Conservation (phyloP, 345 rosid genomes). For the Ricinus communis region DNA sequence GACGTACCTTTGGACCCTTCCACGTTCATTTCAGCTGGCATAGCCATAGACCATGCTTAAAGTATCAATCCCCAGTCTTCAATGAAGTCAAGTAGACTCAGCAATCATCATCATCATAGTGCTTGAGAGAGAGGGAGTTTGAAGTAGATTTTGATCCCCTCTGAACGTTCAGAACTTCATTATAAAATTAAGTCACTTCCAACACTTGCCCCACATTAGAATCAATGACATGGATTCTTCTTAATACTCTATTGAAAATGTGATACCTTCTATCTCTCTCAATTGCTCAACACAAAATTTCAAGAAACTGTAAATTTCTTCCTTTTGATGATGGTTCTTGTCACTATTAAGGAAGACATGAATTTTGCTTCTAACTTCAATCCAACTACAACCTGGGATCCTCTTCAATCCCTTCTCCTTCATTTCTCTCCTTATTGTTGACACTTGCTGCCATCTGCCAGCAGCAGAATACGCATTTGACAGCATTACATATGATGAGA, state of each 20-base stretch:
- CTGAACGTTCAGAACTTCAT: neutral
- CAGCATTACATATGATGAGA: constrained; percentile 77
- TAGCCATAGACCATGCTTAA: neutral
- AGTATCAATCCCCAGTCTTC: neutral
- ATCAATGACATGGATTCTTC: neutral
- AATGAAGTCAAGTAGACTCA: neutral
- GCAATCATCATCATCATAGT: neutral
- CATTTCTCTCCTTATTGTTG: constrained; percentile 51
- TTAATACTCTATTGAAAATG: constrained; percentile 19
- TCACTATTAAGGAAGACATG: constrained; percentile 58
- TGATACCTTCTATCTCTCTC: constrained; percentile 25
- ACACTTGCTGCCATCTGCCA: constrained; percentile 62
- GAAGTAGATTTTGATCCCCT: neutral
- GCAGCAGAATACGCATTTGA: constrained; percentile 74
- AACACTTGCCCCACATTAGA: neutral
- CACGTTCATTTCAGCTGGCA: neutral
- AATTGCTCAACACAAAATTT: constrained; percentile 37
- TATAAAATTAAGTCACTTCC: neutral
- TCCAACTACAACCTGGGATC: constrained; percentile 82
- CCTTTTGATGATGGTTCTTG: constrained; percentile 42
- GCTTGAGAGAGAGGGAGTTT: neutral
- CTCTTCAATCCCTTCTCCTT: constrained; percentile 56
- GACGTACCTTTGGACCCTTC: neutral
- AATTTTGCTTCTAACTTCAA: constrained; percentile 50
- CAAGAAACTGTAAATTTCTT: constrained; percentile 48